phyloP scores from a whole-genome alignment of 371 early-diverging fungal genomes.

The Entomophthora muscae region DNA sequence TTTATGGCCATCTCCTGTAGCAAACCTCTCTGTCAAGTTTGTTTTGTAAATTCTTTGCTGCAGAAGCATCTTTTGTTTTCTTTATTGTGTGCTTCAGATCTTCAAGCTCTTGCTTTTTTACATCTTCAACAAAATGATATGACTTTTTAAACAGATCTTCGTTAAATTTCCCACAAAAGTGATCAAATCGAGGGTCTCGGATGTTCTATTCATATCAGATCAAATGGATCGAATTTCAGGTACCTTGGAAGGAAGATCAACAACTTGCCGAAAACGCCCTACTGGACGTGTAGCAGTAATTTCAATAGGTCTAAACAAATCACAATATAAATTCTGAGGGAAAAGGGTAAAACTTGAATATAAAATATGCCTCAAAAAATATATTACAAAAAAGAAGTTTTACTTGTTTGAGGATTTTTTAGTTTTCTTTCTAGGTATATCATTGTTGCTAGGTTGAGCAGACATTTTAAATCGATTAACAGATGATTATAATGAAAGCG shows the following conservation, averaged over 20 bases:
- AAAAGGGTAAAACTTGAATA: background rate
- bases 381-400: background rate
- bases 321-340: background rate
- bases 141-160: slow-evolving; percentile 68
- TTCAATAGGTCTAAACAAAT: background rate
- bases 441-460: background rate
- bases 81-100: slow-evolving; percentile 31
- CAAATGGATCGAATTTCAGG: background rate
- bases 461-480: background rate
- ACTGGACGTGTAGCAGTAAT: background rate
- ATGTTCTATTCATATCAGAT: slow-evolving; percentile 19
- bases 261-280: slow-evolving; percentile 34
- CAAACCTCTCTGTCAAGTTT: slow-evolving; percentile 29
- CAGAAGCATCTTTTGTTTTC: slow-evolving; percentile 34
- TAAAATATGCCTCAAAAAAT: background rate
- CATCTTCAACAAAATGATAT: slow-evolving; percentile 60
- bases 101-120: slow-evolving; percentile 43
- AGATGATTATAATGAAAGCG: too few species aligned
- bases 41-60: slow-evolving; percentile 21
- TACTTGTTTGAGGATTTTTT: background rate
- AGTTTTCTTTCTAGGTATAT: background rate
- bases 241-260: slow-evolving; percentile 32
- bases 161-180: slow-evolving; percentile 58
- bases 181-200: slow-evolving; percentile 80
- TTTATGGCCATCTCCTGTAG: background rate